These are phyloP conservation scores for Drechslerella coelobrocha DNA, from an alignment of 2,329 filamentous ascomycete genomes.

Conservation along the genomic window DNA sequence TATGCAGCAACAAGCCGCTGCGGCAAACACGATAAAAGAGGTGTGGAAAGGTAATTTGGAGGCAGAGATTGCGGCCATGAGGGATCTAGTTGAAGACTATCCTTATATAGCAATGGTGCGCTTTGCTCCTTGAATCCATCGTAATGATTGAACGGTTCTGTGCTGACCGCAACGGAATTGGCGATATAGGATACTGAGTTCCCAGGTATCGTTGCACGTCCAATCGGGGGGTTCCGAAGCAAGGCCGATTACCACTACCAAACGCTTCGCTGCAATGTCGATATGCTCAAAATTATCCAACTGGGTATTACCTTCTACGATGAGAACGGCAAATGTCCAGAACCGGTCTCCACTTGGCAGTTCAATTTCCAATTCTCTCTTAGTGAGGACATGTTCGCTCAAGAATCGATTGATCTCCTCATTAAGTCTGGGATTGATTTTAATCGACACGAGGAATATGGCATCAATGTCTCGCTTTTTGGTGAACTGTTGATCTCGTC, in stretches of 20 bases:
- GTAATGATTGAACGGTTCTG: slow-evolving; percentile 1
- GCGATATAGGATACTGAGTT: slow-evolving; percentile 98
- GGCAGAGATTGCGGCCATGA: slow-evolving; percentile 85
- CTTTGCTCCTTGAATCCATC: slow-evolving; percentile 34
- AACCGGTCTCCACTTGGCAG: slow-evolving; percentile 85
- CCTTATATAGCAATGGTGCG: slow-evolving; percentile 97
- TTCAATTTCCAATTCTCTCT: slow-evolving; percentile 99
- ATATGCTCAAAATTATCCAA: slow-evolving; percentile 96
- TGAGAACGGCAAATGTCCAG: slow-evolving; percentile 76
- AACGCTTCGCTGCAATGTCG: slow-evolving; percentile 94
- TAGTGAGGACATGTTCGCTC: slow-evolving; percentile 96
- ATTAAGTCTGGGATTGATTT: slow-evolving; percentile 94
- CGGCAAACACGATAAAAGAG: slow-evolving; percentile 72
- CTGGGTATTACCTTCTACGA: slow-evolving; percentile 94
- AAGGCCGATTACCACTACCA: slow-evolving; percentile 99
- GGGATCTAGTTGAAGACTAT: slow-evolving; percentile 85
- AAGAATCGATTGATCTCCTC: slow-evolving; percentile 89
- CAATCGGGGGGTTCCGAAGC: slow-evolving; percentile 90
- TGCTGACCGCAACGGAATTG: too few species aligned
- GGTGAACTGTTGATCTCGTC: slow-evolving; percentile 89
- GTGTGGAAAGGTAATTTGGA: slow-evolving; percentile 93
- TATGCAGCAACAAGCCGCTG: slow-evolving; percentile 60
- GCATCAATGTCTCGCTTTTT: slow-evolving; percentile 89
- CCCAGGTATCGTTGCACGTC: slow-evolving; percentile 92
- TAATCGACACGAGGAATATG: slow-evolving; percentile 78